Conservation (phyloP, 768 basidiomycete genomes). For the Jaapia argillacea region DNA sequence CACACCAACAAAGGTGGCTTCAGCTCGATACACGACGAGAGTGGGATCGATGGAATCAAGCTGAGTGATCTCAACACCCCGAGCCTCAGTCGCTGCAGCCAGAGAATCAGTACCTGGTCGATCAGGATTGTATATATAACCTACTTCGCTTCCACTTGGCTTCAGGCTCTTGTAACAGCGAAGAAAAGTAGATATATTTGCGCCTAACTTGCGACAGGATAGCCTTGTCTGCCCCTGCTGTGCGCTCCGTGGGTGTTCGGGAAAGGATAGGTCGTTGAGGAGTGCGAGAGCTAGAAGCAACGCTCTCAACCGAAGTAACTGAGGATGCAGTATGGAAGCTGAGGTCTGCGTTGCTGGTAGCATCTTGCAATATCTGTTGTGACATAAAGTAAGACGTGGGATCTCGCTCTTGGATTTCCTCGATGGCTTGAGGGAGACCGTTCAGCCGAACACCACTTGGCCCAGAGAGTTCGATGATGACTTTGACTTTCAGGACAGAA, state of each 20-base stretch:
- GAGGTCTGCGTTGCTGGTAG: conserved; percentile 56
- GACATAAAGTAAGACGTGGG: conserved; percentile 48
- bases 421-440: conserved; percentile 64
- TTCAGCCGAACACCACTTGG: conserved; percentile 79
- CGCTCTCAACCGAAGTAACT: conserved; percentile 37
- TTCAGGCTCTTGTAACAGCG: conserved; percentile 92
- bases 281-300: conserved; percentile 24
- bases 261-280: conserved; percentile 23
- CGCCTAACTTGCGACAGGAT: conserved; percentile 81
- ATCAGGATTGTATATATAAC: conserved; percentile 19
- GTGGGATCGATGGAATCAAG: conserved; percentile 97
- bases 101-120: conserved; percentile 5
- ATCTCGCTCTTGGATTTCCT: conserved; percentile 58
- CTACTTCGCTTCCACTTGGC: conserved; percentile 91
- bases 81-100: conserved; percentile 60
- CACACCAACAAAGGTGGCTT: conserved; percentile 95
- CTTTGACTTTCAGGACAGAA: conserved; percentile 69
- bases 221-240: conserved; percentile 62
- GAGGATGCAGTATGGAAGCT: conserved; percentile 64
- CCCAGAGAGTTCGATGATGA: conserved; percentile 74
- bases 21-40: conserved; percentile 89
- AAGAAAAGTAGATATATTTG: conserved; percentile 98
- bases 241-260: conserved; percentile 32
- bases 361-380: conserved; percentile 62
- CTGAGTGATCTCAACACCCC: conserved; percentile 91